A percentile compares a stretch with the other conserved stretches of the same genome.
Conservation (phyloP, 768 basidiomycete genomes). For the Suillus alpinus region DNA sequence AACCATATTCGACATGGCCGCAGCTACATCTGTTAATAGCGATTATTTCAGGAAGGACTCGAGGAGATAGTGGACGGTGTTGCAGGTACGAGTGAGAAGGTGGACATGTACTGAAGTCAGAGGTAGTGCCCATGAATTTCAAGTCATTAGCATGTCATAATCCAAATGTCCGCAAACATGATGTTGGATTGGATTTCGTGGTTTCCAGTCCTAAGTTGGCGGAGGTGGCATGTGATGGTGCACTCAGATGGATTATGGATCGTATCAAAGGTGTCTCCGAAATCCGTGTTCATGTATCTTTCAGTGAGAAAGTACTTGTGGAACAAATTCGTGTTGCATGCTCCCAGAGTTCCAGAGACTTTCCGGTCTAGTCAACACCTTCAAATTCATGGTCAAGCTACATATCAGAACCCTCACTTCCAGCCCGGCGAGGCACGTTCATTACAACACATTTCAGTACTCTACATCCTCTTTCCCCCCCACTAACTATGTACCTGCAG, state of each 20-base stretch:
- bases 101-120: background rate
- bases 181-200: background rate
- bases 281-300: background rate
- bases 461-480: background rate
- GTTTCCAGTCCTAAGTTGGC: background rate
- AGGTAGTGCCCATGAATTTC: background rate
- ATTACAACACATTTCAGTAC: background rate
- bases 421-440: background rate
- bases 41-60: slow-evolving; percentile 69
- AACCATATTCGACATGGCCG: slow-evolving; percentile 81
- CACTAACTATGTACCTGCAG: background rate
- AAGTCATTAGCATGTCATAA: background rate
- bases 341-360: no score
- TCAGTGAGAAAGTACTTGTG: background rate
- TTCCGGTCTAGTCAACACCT: background rate
- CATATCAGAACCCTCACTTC: background rate
- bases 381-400: background rate
- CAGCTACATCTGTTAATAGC: slow-evolving; percentile 85
- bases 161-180: background rate
- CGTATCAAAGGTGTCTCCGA: background rate
- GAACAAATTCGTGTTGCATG: no score
- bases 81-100: background rate
- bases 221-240: background rate
- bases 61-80: slow-evolving; percentile 27
- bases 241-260: background rate